A percentile compares a stretch with the other conserved stretches of the same genome.
Evolutionary conservation across 2,329 filamentous ascomycete species (phyloP).

Genomic region (Verticillium isaacii): DNA sequence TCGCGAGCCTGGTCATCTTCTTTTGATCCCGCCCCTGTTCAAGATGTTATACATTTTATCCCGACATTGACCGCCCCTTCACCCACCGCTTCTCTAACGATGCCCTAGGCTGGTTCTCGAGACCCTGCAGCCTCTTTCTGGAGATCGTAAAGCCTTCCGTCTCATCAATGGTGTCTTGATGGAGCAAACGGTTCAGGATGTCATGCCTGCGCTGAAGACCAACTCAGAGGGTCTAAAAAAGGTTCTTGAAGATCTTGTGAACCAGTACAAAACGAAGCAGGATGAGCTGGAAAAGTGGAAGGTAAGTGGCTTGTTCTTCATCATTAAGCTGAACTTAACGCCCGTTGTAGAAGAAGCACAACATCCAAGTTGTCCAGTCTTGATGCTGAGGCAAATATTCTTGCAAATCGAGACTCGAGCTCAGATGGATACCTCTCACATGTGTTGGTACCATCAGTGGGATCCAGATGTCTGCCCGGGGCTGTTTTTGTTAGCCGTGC

Average conservation of each 20-base stretch:
- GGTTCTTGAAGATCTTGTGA: slow-evolving; percentile 88
- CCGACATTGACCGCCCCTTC: slow-evolving; percentile 5
- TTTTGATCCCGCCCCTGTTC: neutral
- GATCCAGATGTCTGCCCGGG: too few species aligned
- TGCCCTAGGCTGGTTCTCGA: slow-evolving; percentile 79
- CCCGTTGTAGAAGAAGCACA: slow-evolving; percentile 73
- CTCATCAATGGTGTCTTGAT: slow-evolving; percentile 97
- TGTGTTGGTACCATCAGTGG: too few species aligned
- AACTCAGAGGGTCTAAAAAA: slow-evolving; percentile 93
- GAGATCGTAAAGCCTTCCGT: slow-evolving; percentile 93
- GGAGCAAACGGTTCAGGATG: slow-evolving; percentile 89
- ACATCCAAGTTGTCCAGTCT: slow-evolving; percentile 80
- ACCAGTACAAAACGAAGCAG: slow-evolving; percentile 94
- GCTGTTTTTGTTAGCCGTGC: too few species aligned
- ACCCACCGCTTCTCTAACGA: neutral
- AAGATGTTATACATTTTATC: neutral
- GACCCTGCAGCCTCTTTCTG: slow-evolving; percentile 76
- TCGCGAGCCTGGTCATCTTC: neutral
- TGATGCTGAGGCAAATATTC: slow-evolving; percentile 25
- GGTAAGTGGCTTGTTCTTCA: slow-evolving; percentile 49
- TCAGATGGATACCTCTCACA: neutral
- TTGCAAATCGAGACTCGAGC: neutral
- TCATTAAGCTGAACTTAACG: neutral
- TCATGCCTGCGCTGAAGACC: slow-evolving; percentile 84
- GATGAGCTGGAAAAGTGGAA: slow-evolving; percentile 98